These are phyloP conservation scores for Chaetoscypha palmicola DNA, from an alignment of 2,329 filamentous ascomycete species.

Conservation along the genomic window DNA sequence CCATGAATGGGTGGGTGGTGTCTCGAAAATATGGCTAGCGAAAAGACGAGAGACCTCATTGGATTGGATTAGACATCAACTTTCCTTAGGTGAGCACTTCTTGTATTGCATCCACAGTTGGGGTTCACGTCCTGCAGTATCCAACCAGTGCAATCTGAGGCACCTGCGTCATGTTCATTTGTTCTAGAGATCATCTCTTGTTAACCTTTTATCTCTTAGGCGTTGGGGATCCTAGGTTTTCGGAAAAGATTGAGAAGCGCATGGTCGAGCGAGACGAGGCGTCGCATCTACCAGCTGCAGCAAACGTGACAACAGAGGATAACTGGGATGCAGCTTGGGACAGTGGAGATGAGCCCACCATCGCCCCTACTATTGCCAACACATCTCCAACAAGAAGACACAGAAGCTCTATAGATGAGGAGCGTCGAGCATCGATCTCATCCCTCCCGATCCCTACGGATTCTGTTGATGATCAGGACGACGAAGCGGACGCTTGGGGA, in stretches of 20 bases:
- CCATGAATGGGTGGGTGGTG: conserved; percentile 71
- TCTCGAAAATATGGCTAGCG: conserved; percentile 76
- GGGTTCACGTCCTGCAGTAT: too few species aligned
- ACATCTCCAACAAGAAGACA: background rate
- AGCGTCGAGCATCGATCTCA: background rate
- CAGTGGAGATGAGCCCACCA: conserved; percentile 35
- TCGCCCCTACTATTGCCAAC: background rate
- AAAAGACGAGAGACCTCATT: conserved; percentile 77
- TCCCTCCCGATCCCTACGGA: background rate
- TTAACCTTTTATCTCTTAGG: conserved; percentile 34
- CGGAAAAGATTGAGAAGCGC: conserved; percentile 81
- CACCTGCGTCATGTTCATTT: too few species aligned
- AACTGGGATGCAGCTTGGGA: conserved; percentile 82
- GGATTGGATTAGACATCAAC: conserved; percentile 62
- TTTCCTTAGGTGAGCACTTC: conserved; percentile 40
- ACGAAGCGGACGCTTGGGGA: conserved; percentile 56
- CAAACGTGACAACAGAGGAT: conserved; percentile 41
- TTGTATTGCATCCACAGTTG: too few species aligned
- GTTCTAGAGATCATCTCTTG: too few species aligned
- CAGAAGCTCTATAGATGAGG: conserved; percentile 5
- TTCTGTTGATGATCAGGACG: conserved; percentile 30
- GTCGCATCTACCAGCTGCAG: conserved; percentile 53
- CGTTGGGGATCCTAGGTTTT: conserved; percentile 58
- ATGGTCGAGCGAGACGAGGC: conserved; percentile 63
- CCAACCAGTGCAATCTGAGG: too few species aligned